Base-by-base conservation (phyloP, 73 alveolate genomes). In the Effrenium voratum region DNA sequence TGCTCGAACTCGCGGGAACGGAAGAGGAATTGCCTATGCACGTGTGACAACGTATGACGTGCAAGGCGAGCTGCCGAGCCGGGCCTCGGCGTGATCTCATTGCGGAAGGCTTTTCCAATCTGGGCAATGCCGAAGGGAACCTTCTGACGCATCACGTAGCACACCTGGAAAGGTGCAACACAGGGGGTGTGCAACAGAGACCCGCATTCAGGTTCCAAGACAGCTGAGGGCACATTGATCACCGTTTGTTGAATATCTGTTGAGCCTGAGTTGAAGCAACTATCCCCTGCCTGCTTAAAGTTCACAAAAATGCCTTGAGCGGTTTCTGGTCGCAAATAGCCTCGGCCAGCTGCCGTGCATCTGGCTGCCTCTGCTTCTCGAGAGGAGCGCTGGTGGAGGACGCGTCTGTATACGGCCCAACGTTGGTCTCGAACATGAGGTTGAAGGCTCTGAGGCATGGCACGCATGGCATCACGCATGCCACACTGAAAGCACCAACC, bases 231-330 rank as follows among this genome's bases (percentile, higher is more conserved):
- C 26, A 6, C 84, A 38, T 41, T 1, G n/a, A 15, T 45, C 73
- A 44, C 43, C 12, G 47, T 2, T 19, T 55, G 38, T 49, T 22
- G 36, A 34, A 34, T 13, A 19, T 13, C 52, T 49, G 68, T 13
- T 49, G 50, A 8, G n/a, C n/a, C 32, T 15, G 41, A 16, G 22
- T 32, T 34, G 91, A 44, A 32, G 41, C 45, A 34, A 22, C 50
- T 24, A 19, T 47, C 57, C 60, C 24, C 44, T 36, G 85, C 95
- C 60, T 76, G 79, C 52, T 76, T 73, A 83, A 75, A 93, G 98
- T 93, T 93, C 83, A 93, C 92, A 70, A 93, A 93, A 84, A 93
- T 93, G 83, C 98, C 98, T 91, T 91, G 94, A 36, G 98, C 98
- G 5, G 98, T 93, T 72, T 93, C 98, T 16, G 98, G 98, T 70